These are phyloP conservation scores for Coelastrella sp. DNA, from an alignment of 139 green algal genomes.

Conservation along the genomic window DNA sequence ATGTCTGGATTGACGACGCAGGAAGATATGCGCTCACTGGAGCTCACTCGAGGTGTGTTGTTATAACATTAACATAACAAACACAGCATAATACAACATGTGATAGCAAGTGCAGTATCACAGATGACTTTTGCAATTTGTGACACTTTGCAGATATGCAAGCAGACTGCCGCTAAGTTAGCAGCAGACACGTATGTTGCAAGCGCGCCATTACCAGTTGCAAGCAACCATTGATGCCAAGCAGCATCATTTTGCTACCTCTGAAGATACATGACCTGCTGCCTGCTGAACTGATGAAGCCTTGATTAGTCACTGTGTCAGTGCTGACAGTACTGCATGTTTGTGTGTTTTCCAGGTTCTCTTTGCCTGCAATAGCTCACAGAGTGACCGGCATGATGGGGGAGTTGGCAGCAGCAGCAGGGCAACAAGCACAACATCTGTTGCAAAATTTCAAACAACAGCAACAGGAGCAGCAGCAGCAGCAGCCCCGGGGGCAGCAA, in stretches of 20 bases:
- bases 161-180: too few species aligned
- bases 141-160: too few species aligned
- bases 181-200: too few species aligned
- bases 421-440: neutral
- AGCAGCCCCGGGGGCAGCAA: too few species aligned
- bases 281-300: too few species aligned
- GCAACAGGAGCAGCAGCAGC: neutral
- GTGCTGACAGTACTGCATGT: neutral
- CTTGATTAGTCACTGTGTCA: neutral
- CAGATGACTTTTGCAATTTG: too few species aligned
- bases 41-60: constrained; percentile 36
- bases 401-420: neutral
- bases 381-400: neutral
- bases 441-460: neutral
- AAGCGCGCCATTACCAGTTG: too few species aligned
- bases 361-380: neutral
- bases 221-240: too few species aligned
- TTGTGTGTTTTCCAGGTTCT: constrained; percentile 18
- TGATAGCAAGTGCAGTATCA: neutral
- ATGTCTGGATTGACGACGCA: constrained; percentile 30
- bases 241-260: too few species aligned
- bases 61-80: neutral
- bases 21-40: constrained; percentile 17
- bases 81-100: neutral
- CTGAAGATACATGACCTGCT: too few species aligned